Percentiles rank a stretch among this genome's conserved stretches.
These are phyloP conservation scores for Cladophialophora yegresii DNA, from an alignment of 2,329 filamentous ascomycete genomes.

Conservation along the genomic window DNA sequence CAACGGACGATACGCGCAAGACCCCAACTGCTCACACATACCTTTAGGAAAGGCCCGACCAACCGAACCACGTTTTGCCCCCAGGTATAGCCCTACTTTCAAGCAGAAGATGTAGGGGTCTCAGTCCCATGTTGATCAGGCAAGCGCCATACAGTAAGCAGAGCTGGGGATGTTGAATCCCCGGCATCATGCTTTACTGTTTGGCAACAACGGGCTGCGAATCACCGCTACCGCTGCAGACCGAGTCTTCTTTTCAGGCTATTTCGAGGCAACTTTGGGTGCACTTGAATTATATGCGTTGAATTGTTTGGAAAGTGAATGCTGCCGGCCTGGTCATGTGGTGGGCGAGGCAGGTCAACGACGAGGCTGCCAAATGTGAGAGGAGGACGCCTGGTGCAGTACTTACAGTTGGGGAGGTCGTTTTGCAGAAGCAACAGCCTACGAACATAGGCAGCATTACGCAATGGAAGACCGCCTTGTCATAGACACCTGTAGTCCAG, in stretches of 20 bases:
- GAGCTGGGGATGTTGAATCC: background rate
- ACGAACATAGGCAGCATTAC: background rate
- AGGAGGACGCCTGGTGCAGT: background rate
- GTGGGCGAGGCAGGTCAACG: background rate
- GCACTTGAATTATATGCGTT: background rate
- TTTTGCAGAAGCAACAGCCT: background rate
- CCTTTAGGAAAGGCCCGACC: conserved; percentile 8
- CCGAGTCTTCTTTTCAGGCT: background rate
- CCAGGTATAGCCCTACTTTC: background rate
- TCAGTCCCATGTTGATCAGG: background rate
- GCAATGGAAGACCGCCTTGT: background rate
- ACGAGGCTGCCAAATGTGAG: background rate
- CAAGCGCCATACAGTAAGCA: background rate
- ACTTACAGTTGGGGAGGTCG: background rate
- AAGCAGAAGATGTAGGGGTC: background rate
- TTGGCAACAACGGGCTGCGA: background rate
- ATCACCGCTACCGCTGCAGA: background rate
- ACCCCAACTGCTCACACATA: background rate
- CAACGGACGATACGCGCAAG: background rate
- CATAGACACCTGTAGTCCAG: too few relatives aligned
- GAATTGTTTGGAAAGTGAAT: background rate
- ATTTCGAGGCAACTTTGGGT: background rate
- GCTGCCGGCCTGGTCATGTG: background rate
- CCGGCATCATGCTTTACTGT: background rate
- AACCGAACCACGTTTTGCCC: conserved; percentile 1